Evolutionary conservation across 2,329 filamentous ascomycete species (phyloP), one percentile per base, ranked within the genome.

Genomic region (Graphilbum sp.): DNA sequence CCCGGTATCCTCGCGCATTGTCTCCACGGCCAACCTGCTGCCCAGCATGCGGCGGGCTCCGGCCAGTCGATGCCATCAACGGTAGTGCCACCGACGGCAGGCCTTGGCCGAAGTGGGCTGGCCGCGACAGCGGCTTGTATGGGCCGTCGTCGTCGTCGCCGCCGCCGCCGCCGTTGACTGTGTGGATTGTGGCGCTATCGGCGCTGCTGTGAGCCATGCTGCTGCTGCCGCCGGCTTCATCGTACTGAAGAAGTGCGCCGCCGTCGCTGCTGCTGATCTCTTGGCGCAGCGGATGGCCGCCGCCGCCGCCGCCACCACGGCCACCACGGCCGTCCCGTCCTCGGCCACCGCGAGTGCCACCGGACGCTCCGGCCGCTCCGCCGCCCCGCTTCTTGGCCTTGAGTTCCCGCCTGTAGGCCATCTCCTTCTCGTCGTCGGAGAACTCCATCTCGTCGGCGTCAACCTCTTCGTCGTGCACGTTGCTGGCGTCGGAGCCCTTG

Each of bases 361-460:
- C n/a, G n/a, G n/a, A n/a, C n/a, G n/a, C n/a, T n/a, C n/a, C n/a
- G n/a, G n/a, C n/a, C n/a, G 5, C 16, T 43, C 65, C 72, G 38
- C 62, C 63, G 42, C 52, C 57, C 17, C 64, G 61, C 49, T 69
- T 73, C 57, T 79, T 79, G 45, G 75, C 68, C 58, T 86, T 86
- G 37, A 74, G 49, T 42, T 69, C 67, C 40, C 71, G 63, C 60
- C 80, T 92, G 53, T 85, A 75, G 49, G 86, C 83, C 8, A 80
- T 79, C 57, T 98, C 90, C 48, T 83, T 81, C 58, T 98, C 90
- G 50, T 98, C 90, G 48, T 98, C 90, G 0, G 88, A 95, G 55
- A 96, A 96, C 53, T 96, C 90, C 48, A 85, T 72, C 54, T 96
- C 88, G 29, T 93, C 83, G 24, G 81, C 79, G 15, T 62, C 75